A percentile compares a stretch with the other conserved stretches of the same genome.
Evolutionary conservation across 148 eudicot species (phyloP).

Genomic region (Limonium bicolor): DNA sequence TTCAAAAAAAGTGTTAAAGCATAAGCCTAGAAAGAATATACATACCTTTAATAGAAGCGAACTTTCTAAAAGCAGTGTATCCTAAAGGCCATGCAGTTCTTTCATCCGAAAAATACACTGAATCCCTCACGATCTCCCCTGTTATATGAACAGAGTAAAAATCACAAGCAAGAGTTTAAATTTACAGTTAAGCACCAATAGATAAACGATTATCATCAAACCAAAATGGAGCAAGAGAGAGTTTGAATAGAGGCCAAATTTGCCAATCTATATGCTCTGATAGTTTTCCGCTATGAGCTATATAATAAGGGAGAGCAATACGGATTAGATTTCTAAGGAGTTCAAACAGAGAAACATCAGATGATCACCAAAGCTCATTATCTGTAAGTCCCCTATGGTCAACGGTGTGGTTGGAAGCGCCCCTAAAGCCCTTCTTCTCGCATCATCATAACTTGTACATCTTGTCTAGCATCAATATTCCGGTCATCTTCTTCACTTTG

Average conservation of each 20-base stretch:
- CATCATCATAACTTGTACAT: slow-evolving; percentile 21
- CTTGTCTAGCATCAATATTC: slow-evolving; percentile 22
- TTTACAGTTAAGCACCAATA: background rate
- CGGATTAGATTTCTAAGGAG: too few relatives aligned
- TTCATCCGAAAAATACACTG: slow-evolving; percentile 31
- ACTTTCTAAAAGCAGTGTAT: slow-evolving; percentile 47
- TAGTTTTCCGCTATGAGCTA: too few relatives aligned
- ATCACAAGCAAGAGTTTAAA: background rate
- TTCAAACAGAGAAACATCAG: too few relatives aligned
- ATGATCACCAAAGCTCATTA: slow-evolving; percentile 36
- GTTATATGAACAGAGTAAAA: background rate
- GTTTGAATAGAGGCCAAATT: too few relatives aligned
- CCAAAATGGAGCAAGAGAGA: too few relatives aligned
- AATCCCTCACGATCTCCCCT: slow-evolving; percentile 43
- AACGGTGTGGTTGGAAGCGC: slow-evolving; percentile 21
- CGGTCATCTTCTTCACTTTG: slow-evolving; percentile 27
- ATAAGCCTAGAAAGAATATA: background rate
- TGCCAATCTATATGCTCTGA: too few relatives aligned
- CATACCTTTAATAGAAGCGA: slow-evolving; percentile 35
- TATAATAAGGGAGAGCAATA: too few relatives aligned
- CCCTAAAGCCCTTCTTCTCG: slow-evolving; percentile 12
- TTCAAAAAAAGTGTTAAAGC: background rate
- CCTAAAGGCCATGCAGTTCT: slow-evolving; percentile 44
- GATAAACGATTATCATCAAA: background rate
- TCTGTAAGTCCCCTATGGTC: slow-evolving; percentile 30